Conservation (phyloP, 352 stramenopile genomes). For the Globisporangium rhizosaccharum region DNA sequence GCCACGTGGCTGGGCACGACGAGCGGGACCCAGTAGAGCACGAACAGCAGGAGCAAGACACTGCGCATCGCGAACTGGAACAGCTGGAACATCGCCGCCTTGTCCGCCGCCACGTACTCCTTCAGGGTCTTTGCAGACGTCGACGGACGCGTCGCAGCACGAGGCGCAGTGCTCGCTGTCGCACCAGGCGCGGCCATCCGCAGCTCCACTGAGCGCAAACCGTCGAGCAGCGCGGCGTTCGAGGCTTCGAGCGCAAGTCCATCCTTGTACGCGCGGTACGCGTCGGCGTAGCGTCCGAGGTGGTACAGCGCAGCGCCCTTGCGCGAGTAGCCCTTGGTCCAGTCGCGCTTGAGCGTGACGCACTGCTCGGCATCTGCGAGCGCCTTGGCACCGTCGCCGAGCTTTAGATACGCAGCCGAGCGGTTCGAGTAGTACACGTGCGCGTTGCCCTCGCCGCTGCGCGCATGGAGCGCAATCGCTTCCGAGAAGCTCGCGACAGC, state of each 20-base stretch:
- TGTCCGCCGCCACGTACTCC: conserved; percentile 51
- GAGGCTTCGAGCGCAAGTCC: conserved; percentile 52
- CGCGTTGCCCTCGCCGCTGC: conserved; percentile 24
- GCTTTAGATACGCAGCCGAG: conserved; percentile 79
- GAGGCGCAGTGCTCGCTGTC: conserved; percentile 2
- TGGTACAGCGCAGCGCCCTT: conserved; percentile 71
- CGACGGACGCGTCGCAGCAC: conserved; percentile 6
- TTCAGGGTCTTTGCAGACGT: conserved; percentile 28
- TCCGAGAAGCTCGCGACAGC: conserved; percentile 74
- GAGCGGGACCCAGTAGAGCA: conserved; percentile 67
- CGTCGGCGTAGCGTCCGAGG: conserved; percentile 60
- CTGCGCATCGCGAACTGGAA: conserved; percentile 66
- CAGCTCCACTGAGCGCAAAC: conserved; percentile 50
- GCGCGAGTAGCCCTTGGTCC: conserved; percentile 86
- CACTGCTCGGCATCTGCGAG: conserved; percentile 81
- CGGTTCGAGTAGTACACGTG: conserved; percentile 85
- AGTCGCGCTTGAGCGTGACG: conserved; percentile 63
- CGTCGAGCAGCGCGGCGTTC: conserved; percentile 69
- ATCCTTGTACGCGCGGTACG: conserved; percentile 75
- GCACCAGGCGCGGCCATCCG: conserved; percentile 31
- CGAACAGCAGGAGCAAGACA: conserved; percentile 62
- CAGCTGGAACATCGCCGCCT: conserved; percentile 58
- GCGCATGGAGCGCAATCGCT: conserved; percentile 56
- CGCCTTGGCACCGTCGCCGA: conserved; percentile 53
- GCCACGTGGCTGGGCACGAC: conserved; percentile 33